Conservation (phyloP, 2,329 filamentous ascomycete genomes). For the Beauveria scarabaeidicola region DNA sequence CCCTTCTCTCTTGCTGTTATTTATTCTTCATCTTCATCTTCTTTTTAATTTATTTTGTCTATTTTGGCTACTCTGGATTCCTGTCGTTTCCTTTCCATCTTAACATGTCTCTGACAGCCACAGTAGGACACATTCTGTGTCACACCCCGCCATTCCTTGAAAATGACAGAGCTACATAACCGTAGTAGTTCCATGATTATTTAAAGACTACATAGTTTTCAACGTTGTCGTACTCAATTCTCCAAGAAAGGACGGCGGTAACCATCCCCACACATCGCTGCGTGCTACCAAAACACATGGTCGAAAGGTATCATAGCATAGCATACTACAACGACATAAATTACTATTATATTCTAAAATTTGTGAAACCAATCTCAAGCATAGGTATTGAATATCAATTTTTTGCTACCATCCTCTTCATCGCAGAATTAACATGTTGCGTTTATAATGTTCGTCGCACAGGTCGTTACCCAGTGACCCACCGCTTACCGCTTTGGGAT, state of each 20-base stretch:
- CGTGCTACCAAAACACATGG: background rate
- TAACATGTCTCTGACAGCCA: no score
- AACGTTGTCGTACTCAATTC: background rate
- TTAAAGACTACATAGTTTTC: background rate
- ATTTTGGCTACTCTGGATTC: no score
- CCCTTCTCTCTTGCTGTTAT: no score
- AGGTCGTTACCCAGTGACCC: background rate
- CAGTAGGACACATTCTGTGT: background rate
- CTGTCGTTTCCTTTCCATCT: no score
- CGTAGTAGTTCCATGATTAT: no score
- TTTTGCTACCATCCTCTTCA: background rate
- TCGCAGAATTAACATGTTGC: background rate
- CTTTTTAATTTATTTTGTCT: no score
- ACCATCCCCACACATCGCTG: background rate
- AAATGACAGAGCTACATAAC: background rate
- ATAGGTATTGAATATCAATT: background rate
- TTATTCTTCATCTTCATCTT: no score
- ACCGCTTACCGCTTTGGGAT: constrained; percentile 14
- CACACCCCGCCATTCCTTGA: background rate
- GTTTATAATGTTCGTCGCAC: background rate
- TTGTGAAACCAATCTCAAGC: no score
- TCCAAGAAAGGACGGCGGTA: background rate
- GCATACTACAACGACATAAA: background rate
- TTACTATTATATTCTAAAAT: background rate
- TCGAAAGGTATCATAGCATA: background rate